Conservation (phyloP, 2,329 filamentous ascomycete species). For the Pseudocercospora macadamiae region DNA sequence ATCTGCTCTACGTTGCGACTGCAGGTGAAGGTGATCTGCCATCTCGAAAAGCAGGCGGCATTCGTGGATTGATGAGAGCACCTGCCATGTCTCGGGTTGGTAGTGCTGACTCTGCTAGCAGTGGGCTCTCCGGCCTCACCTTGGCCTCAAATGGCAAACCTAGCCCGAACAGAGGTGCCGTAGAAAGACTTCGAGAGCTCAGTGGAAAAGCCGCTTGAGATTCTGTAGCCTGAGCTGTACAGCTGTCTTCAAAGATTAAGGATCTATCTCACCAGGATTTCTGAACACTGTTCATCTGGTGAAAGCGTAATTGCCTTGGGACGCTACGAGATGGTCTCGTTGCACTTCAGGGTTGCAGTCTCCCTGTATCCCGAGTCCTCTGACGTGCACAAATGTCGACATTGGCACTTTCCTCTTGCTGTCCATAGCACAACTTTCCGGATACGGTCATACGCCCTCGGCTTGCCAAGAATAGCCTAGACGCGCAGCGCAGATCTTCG, state of each 20-base stretch:
- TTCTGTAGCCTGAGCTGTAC: no score
- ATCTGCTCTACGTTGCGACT: conserved; percentile 85
- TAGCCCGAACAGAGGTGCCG: conserved; percentile 26
- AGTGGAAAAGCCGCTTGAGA: conserved; percentile 16
- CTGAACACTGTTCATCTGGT: no score
- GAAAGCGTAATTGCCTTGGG: no score
- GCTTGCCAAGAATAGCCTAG: background rate
- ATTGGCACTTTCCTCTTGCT: no score
- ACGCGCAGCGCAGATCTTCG: no score
- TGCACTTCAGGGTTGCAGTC: no score
- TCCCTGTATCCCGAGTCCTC: no score
- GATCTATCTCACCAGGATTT: no score
- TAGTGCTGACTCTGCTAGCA: conserved; percentile 32
- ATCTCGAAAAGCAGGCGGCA: conserved; percentile 57
- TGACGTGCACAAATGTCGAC: background rate
- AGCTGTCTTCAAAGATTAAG: no score
- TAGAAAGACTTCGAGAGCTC: conserved; percentile 34
- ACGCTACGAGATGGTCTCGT: no score
- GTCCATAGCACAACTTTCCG: no score
- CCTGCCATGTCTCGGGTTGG: conserved; percentile 23
- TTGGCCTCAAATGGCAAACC: conserved; percentile 27
- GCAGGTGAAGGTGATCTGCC: conserved; percentile 70
- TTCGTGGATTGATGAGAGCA: conserved; percentile 48
- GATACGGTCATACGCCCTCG: background rate
- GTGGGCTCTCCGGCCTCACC: conserved; percentile 28